Evolutionary conservation across 2,329 filamentous ascomycete genomes (phyloP).

Genomic region (Volutella citrinella): DNA sequence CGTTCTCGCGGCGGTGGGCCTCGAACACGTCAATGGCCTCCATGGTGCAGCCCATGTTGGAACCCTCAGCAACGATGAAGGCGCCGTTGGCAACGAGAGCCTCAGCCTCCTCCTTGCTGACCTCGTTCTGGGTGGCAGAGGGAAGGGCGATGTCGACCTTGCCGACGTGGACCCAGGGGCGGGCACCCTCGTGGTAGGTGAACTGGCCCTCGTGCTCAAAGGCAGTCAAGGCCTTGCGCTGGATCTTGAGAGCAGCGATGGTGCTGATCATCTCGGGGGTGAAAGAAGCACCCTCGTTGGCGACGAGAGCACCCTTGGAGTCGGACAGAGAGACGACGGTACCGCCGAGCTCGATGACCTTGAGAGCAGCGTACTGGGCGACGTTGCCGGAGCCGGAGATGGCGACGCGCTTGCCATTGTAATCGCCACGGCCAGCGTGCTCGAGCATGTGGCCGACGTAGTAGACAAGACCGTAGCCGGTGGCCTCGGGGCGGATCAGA

Average conservation of each 20-base stretch:
- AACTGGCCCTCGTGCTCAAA: conserved; percentile 66
- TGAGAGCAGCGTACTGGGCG: conserved; percentile 94
- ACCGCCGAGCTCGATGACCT: conserved; percentile 92
- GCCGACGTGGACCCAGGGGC: conserved; percentile 89
- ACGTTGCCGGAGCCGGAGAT: conserved; percentile 98
- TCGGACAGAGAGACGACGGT: conserved; percentile 92
- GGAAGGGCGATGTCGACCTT: conserved; percentile 90
- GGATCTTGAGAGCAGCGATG: conserved; percentile 84
- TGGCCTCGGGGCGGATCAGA: conserved; percentile 94
- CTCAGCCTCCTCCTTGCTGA: conserved; percentile 85
- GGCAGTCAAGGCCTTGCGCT: conserved; percentile 76
- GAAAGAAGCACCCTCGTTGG: conserved; percentile 68
- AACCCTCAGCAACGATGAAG: conserved; percentile 90
- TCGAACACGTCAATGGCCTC: conserved; percentile 94
- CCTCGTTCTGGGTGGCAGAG: conserved; percentile 96
- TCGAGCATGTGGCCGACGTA: conserved; percentile 95
- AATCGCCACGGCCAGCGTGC: conserved; percentile 81
- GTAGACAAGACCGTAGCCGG: conserved; percentile 94
- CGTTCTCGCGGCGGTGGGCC: conserved; percentile 68
- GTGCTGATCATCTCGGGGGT: conserved; percentile 73
- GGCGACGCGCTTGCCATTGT: conserved; percentile 88
- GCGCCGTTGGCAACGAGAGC: conserved; percentile 72
- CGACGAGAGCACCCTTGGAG: conserved; percentile 80
- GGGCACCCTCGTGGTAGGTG: conserved; percentile 82
- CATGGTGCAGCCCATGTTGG: conserved; percentile 98